Evolutionary conservation across 371 early-diverging fungal species (phyloP).

Genomic region (Mortierella sp.): DNA sequence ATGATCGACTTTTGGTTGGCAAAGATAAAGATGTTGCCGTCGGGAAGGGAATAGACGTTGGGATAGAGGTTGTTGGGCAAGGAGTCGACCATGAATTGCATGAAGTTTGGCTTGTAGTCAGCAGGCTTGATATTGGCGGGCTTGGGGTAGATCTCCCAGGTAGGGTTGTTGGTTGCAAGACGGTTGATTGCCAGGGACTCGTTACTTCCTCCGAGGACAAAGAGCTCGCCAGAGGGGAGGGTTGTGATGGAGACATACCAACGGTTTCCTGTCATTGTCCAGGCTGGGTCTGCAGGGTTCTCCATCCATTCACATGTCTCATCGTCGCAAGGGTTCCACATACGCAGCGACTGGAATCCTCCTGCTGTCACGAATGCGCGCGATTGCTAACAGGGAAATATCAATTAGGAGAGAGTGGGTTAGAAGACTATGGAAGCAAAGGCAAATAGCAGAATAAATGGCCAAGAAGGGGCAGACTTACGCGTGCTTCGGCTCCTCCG

Average conservation of each 20-base stretch:
- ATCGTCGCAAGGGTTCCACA: conserved; percentile 64
- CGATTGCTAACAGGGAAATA: not conserved
- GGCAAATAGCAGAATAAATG: not conserved
- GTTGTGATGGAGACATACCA: conserved; percentile 71
- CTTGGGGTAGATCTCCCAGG: conserved; percentile 44
- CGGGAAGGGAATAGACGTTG: conserved; percentile 65
- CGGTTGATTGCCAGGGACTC: conserved; percentile 63
- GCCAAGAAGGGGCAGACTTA: not conserved
- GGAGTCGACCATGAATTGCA: conserved; percentile 38
- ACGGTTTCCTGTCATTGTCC: conserved; percentile 56
- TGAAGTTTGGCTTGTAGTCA: conserved; percentile 24
- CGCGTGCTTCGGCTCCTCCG: conserved; percentile 64
- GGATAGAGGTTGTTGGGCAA: conserved; percentile 58
- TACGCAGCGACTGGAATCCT: conserved; percentile 61
- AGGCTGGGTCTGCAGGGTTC: conserved; percentile 28
- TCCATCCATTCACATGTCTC: conserved; percentile 61
- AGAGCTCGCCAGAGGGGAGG: conserved; percentile 64
- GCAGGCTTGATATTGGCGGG: conserved; percentile 8
- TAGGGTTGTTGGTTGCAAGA: conserved; percentile 62
- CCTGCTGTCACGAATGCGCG: conserved; percentile 15
- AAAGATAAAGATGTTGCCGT: conserved; percentile 69
- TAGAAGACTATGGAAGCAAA: not conserved
- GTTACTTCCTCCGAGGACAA: conserved; percentile 67
- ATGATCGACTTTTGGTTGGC: conserved; percentile 69
- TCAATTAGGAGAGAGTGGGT: not conserved